Conservation (phyloP, 306 rosid species). For the Casuarina cunninghamiana region DNA sequence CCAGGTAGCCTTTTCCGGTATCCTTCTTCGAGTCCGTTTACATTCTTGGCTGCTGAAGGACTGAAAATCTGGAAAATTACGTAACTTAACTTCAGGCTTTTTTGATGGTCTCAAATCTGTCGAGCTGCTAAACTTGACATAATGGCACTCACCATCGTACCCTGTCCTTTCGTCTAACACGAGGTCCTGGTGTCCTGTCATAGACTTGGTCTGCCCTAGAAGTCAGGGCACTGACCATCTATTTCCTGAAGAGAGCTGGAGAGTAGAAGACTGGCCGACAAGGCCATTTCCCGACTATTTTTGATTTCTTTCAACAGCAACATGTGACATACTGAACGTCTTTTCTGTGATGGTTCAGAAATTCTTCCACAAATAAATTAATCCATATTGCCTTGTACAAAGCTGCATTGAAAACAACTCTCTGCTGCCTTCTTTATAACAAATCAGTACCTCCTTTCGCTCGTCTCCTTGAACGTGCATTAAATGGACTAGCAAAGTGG, state of each 20-base stretch:
- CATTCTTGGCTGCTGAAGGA: neutral
- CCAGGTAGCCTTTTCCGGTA: conserved; percentile 52
- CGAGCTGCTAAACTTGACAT: too few relatives aligned
- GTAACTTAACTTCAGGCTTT: neutral
- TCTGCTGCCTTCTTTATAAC: conserved; percentile 12
- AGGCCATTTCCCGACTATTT: neutral
- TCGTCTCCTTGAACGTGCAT: conserved; percentile 7
- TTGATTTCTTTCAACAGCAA: neutral
- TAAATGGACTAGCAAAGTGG: conserved; percentile 17
- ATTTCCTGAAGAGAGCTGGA: too few relatives aligned
- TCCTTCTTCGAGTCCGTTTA: neutral
- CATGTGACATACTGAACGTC: neutral
- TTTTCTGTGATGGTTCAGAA: neutral
- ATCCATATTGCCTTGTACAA: neutral
- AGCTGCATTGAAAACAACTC: conserved; percentile 12
- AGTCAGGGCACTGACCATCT: too few relatives aligned
- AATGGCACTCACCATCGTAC: too few relatives aligned
- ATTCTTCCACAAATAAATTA: neutral
- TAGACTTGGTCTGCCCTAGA: too few relatives aligned
- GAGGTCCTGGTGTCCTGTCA: too few relatives aligned
- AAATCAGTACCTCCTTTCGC: conserved; percentile 4
- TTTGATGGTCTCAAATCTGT: neutral
- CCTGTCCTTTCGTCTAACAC: too few relatives aligned
- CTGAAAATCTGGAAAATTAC: neutral
- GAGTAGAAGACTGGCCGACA: too few relatives aligned